These are phyloP conservation scores for Limonomyces culmigenus DNA, from an alignment of 1,284 basidiomycete genomes.

Conservation along the genomic window DNA sequence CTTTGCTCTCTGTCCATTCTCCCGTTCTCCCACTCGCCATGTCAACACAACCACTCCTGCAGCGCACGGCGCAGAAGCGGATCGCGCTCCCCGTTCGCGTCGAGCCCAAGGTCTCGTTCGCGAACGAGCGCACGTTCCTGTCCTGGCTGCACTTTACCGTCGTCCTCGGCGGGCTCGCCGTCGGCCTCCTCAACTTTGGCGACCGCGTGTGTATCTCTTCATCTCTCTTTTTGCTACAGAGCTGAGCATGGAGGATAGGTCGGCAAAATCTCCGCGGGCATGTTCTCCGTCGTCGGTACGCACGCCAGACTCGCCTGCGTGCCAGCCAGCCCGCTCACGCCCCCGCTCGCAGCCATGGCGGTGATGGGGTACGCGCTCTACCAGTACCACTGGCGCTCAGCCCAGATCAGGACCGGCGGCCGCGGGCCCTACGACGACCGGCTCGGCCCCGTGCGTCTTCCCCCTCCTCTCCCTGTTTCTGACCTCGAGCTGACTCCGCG, in stretches of 20 bases:
- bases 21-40: slow-evolving; percentile 32
- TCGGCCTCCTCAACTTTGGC: slow-evolving; percentile 95
- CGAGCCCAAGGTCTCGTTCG: slow-evolving; percentile 91
- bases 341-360: slow-evolving; percentile 67
- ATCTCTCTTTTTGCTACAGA: no score
- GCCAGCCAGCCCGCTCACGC: no score
- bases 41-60: slow-evolving; percentile 97
- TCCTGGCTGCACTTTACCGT: slow-evolving; percentile 96
- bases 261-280: slow-evolving; percentile 80
- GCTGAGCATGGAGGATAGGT: no score
- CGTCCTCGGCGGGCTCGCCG: slow-evolving; percentile 82
- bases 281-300: slow-evolving; percentile 86
- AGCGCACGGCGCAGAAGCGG: slow-evolving; percentile 88
- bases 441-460: slow-evolving; percentile 54
- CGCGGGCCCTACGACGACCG: slow-evolving; percentile 96
- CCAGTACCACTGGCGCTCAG: slow-evolving; percentile 93
- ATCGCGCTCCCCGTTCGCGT: slow-evolving; percentile 91
- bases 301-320: slow-evolving; percentile 9
- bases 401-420: slow-evolving; percentile 82
- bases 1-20: no score
- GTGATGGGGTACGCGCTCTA: slow-evolving; percentile 95
- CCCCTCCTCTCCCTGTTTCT: slow-evolving; percentile 9
- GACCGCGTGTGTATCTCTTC: no score
- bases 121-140: slow-evolving; percentile 88
- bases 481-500: slow-evolving; percentile 4